phyloP scores from a whole-genome alignment of 2,329 filamentous ascomycete species.

The Fusarium sterilihyphosum region DNA sequence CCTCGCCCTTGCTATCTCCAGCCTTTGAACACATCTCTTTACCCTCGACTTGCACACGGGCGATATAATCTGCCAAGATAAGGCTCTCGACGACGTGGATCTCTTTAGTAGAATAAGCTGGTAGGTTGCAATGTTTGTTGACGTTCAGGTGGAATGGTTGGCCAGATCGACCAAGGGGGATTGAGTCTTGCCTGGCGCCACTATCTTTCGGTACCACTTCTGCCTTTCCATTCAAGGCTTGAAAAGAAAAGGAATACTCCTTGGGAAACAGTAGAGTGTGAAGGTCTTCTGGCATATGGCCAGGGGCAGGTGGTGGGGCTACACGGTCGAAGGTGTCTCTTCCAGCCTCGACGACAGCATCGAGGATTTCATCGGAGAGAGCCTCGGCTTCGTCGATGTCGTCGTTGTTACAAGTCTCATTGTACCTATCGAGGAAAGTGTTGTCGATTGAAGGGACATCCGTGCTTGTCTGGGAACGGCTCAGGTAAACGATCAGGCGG shows the following conservation, averaged over 20 bases:
- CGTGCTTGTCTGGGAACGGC: background rate
- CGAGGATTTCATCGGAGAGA: background rate
- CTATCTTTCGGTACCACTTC: no score
- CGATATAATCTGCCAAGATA: background rate
- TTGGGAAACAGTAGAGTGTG: background rate
- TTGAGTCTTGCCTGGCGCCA: no score
- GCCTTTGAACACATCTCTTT: background rate
- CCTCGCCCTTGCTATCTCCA: background rate
- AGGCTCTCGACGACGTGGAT: background rate
- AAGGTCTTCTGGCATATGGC: background rate
- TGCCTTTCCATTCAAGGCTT: no score
- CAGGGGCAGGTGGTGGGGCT: background rate
- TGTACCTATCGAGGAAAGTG: background rate
- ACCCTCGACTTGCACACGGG: background rate
- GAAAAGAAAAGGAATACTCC: background rate
- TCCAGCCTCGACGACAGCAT: background rate
- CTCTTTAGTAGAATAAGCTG: background rate
- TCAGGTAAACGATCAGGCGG: background rate
- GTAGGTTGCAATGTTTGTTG: background rate
- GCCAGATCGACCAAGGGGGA: background rate
- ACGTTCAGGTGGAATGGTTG: background rate
- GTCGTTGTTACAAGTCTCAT: accelerated
- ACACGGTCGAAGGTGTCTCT: background rate
- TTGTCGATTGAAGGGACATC: background rate
- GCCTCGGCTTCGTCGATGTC: background rate